Conservation (phyloP, 192 early-diverging fungal species). For the Pecoramyces ruminantium region DNA sequence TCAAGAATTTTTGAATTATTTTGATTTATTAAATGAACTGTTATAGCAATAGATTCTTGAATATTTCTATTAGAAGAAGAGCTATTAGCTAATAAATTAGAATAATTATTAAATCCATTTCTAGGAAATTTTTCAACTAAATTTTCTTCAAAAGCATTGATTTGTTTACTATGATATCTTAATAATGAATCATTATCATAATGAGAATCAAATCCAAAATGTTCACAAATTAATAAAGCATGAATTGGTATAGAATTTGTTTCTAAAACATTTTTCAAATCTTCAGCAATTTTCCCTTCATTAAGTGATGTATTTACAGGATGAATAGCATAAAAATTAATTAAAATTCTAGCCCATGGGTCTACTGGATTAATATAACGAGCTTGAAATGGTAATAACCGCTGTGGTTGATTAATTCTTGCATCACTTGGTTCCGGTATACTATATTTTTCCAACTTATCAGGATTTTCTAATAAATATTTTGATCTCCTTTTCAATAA, state of each 20-base stretch:
- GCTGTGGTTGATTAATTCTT: background rate
- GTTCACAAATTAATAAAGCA: background rate
- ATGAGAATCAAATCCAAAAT: background rate
- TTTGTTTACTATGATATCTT: background rate
- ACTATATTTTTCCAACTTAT: background rate
- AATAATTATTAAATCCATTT: background rate
- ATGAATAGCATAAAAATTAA: background rate
- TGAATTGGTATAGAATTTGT: background rate
- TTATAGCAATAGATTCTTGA: background rate
- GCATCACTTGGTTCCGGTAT: background rate
- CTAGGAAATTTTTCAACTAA: background rate
- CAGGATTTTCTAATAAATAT: background rate
- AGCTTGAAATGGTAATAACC: background rate
- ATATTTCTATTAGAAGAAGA: background rate
- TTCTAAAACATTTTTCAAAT: background rate
- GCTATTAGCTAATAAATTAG: background rate
- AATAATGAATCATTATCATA: background rate
- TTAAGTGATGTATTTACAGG: background rate
- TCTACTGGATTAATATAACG: background rate
- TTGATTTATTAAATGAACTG: background rate
- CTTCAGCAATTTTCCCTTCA: background rate
- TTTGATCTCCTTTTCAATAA: background rate
- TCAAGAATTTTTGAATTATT: background rate
- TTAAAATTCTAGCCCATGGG: background rate
- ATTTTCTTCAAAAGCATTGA: background rate